Evolutionary conservation across 2,329 filamentous ascomycete genomes (phyloP).

Genomic region (Zopfia rhizophila): DNA sequence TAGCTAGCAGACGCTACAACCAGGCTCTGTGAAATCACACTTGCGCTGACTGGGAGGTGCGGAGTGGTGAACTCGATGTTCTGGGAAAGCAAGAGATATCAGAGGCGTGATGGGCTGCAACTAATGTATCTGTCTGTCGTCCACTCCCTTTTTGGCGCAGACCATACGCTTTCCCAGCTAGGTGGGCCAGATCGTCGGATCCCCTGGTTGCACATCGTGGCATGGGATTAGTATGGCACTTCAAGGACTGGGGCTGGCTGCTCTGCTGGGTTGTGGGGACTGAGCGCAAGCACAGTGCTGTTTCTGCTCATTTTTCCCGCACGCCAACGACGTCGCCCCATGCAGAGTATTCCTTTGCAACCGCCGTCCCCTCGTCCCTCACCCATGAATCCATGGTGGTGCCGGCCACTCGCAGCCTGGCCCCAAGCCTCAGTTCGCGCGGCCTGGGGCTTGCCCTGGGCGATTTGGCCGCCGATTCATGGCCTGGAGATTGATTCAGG

Average conservation of each 20-base stretch:
- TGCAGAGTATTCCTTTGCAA: slow-evolving; percentile 13
- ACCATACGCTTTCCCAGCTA: slow-evolving; percentile 28
- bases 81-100: slow-evolving; percentile 14
- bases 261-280: slow-evolving; percentile 4
- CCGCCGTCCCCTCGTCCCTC: slow-evolving; percentile 6
- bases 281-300: too few relatives aligned
- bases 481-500: slow-evolving; percentile 33
- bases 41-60: slow-evolving; percentile 30
- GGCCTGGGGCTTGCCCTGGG: slow-evolving; percentile 36
- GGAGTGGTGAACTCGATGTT: slow-evolving; percentile 22
- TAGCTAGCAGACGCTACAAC: slow-evolving; percentile 30
- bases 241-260: slow-evolving; percentile 6
- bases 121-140: slow-evolving; percentile 45
- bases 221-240: slow-evolving; percentile 34
- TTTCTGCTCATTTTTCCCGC: slow-evolving; percentile 9
- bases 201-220: slow-evolving; percentile 54
- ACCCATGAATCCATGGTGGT: slow-evolving; percentile 7
- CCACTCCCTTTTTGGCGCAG: slow-evolving; percentile 37
- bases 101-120: slow-evolving; percentile 28
- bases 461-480: slow-evolving; percentile 40
- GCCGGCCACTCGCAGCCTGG: slow-evolving; percentile 6
- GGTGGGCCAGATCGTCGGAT: slow-evolving; percentile 54
- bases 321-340: too few relatives aligned
- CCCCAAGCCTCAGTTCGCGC: slow-evolving; percentile 28
- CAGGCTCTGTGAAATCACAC: slow-evolving; percentile 13